Base-by-base conservation (phyloP, 2,329 filamentous ascomycete genomes). In the Fonsecaea pugnacius region DNA sequence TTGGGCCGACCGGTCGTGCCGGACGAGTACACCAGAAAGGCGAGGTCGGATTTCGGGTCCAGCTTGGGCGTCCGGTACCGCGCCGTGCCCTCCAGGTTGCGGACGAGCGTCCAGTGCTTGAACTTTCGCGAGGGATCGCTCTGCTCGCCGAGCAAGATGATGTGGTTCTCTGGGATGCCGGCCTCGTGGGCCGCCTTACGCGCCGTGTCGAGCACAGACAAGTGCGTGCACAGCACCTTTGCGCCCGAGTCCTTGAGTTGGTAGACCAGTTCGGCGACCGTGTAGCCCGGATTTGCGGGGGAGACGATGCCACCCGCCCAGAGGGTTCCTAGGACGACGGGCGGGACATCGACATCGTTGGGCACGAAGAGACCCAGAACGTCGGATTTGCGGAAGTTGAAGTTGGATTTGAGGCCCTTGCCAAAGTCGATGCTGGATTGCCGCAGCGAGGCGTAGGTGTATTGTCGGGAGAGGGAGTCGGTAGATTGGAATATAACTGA, bases 1-100 rank as follows among this genome's bases (percentile, higher is more conserved):
- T 98, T 98, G 0, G 94, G 93, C 57, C 92, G 80, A 1, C 94
- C 94, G 0, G 94, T 97, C 0, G 94, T 98, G 7, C 94, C 94
- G 7, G 89, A 93, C 56, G 89, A 92, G 76, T 96, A 97, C 0
- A 96, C 91, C 63, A 97, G 78, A 72, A 95, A 96, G 0, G 91
- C 89, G 30, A 95, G 75, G 73, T 96, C 92, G 63, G 87, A 88
- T 56, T 84, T 82, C 0, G 91, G 86, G 55, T 90, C 82, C 58
- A 92, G 78, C 70, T 85, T 87, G 4, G 87, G 80, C 61, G 84
- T 84, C n/a, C 85, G 82, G 71, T 84, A 86, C 67, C 85, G 82
- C 1, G 82, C 80, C 0, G 84, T 80, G 6, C 62, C 57, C 6
- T 59, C 43, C 21, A 86, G 84, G 69, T 91, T 88, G 60, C 87